Evolutionary conservation across 2,329 filamentous ascomycete species (phyloP).

Genomic region (Hypoxylon sp.): DNA sequence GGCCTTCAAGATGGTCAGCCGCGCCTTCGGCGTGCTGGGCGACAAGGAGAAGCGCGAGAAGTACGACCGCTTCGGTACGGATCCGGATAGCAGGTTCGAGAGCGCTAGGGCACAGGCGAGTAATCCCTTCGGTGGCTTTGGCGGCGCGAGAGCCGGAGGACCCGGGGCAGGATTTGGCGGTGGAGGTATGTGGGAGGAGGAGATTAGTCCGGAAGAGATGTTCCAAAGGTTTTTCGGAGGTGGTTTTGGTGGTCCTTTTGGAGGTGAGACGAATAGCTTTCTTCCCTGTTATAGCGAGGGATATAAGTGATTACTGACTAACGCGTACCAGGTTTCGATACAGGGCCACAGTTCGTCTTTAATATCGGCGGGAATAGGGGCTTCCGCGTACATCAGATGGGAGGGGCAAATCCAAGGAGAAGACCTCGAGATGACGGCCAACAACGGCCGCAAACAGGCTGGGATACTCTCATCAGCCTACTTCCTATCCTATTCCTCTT

Average conservation of each 20-base stretch:
- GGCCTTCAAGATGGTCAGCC: constrained; percentile 97
- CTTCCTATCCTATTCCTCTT: constrained; percentile 93
- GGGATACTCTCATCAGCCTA: constrained; percentile 78
- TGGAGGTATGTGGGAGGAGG: constrained; percentile 83
- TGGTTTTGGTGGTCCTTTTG: constrained; percentile 75
- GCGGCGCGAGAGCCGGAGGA: constrained; percentile 55
- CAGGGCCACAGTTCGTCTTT: constrained; percentile 91
- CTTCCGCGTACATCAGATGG: constrained; percentile 95
- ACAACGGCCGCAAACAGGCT: constrained; percentile 65
- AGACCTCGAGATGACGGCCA: constrained; percentile 74
- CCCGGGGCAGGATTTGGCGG: constrained; percentile 65
- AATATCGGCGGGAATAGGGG: constrained; percentile 94
- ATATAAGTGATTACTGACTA: constrained; percentile 24
- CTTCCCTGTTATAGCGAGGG: not conserved
- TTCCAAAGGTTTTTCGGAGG: constrained; percentile 97
- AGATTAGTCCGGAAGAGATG: constrained; percentile 96
- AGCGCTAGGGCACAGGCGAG: constrained; percentile 69
- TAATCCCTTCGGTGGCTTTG: constrained; percentile 59
- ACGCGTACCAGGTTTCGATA: constrained; percentile 72
- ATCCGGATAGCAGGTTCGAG: constrained; percentile 90
- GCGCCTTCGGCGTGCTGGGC: constrained; percentile 92
- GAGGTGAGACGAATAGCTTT: constrained; percentile 60
- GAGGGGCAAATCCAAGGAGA: constrained; percentile 81
- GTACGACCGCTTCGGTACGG: constrained; percentile 90
- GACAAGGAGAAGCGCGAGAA: constrained; percentile 93